Conservation (phyloP, 768 basidiomycete genomes). For the Hygrocybe punicea region DNA sequence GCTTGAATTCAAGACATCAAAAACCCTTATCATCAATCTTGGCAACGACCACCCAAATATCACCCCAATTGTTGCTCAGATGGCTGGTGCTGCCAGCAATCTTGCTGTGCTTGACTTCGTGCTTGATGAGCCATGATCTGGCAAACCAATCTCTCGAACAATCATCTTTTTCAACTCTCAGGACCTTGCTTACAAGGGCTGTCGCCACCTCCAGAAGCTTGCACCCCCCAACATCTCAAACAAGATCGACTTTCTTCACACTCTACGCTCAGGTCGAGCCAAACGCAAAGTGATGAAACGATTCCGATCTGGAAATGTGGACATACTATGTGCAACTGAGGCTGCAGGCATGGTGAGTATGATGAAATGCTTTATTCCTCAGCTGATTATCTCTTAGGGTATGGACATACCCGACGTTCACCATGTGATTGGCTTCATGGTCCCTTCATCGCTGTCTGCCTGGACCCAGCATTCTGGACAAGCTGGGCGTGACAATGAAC, state of each 20-base stretch:
- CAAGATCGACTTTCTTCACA: constrained; percentile 23
- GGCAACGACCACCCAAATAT: constrained; percentile 25
- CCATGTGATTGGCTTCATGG: constrained; percentile 4
- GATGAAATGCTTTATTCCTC: neutral
- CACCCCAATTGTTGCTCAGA: constrained; percentile 13
- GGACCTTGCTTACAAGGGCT: constrained; percentile 9
- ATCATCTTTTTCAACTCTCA: constrained; percentile 24
- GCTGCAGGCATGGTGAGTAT: constrained; percentile 18
- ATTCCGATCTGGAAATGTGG: constrained; percentile 6
- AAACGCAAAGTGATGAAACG: constrained; percentile 8
- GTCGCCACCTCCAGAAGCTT: constrained; percentile 8
- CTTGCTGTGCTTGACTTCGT: constrained; percentile 18
- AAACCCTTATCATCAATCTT: constrained; percentile 41
- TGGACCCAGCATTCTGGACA: constrained; percentile 7
- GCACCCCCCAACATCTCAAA: constrained; percentile 11
- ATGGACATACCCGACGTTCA: constrained; percentile 9
- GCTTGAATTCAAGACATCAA: neutral
- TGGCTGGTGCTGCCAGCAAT: constrained; percentile 13
- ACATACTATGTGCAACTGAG: constrained; percentile 12
- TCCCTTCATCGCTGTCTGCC: neutral
- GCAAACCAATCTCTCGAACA: constrained; percentile 14
- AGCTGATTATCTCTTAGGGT: neutral
- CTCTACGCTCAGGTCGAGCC: constrained; percentile 14
- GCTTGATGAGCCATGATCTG: constrained; percentile 9
- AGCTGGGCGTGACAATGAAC: neutral